Conservation (phyloP, 257 asterid genomes). For the Solanum megistacrolobum region DNA sequence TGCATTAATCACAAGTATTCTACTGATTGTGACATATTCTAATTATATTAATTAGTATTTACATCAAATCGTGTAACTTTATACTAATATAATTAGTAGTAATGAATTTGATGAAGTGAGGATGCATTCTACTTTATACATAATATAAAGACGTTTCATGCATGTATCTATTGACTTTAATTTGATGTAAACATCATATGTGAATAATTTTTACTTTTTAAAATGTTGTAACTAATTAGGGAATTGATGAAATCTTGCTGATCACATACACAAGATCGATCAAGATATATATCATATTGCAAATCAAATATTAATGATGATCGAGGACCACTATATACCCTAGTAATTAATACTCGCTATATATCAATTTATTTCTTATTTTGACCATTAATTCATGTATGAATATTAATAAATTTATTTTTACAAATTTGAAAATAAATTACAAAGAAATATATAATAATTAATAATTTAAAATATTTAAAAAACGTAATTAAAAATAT, state of each 20-base stretch:
- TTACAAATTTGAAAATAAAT: no score
- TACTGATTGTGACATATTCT: background rate
- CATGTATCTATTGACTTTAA: background rate
- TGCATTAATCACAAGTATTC: background rate
- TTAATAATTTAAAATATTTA: no score
- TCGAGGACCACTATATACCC: background rate
- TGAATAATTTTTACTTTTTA: background rate
- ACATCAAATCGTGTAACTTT: background rate
- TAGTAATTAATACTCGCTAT: background rate
- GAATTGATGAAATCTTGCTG: background rate
- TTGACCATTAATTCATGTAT: background rate
- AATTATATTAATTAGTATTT: background rate
- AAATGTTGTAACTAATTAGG: background rate
- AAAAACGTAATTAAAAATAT: accelerated
- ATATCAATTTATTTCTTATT: background rate
- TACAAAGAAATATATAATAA: no score
- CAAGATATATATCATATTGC: background rate
- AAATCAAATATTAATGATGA: background rate
- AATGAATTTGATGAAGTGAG: background rate
- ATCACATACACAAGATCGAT: background rate
- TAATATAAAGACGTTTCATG: no score
- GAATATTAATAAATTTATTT: no score
- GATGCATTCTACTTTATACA: background rate
- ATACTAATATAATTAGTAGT: background rate
- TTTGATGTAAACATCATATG: background rate